Conservation (phyloP, 495 filamentous ascomycete genomes). For the Penicillium lividum region DNA sequence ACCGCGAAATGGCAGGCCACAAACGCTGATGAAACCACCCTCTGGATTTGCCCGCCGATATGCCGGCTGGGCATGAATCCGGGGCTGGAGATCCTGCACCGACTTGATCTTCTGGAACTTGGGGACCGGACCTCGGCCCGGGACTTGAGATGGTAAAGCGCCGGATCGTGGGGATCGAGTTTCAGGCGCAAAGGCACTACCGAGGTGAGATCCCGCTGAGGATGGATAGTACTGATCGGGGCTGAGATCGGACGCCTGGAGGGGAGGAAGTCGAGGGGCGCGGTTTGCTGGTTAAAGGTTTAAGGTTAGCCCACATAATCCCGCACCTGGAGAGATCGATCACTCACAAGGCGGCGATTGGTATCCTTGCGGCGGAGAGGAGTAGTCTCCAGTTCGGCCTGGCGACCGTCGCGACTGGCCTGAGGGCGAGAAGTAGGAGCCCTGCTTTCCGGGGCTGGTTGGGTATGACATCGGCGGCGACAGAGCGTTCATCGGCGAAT, state of each 20-base stretch:
- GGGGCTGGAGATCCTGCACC: slow-evolving; percentile 74
- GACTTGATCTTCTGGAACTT: slow-evolving; percentile 78
- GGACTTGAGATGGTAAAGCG: slow-evolving; percentile 43
- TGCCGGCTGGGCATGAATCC: slow-evolving; percentile 81
- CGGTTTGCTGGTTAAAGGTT: slow-evolving; percentile 32
- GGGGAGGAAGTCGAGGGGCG: slow-evolving; percentile 61
- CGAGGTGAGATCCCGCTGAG: slow-evolving; percentile 67
- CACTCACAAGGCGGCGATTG: slow-evolving; percentile 62
- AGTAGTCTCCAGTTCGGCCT: slow-evolving; percentile 55
- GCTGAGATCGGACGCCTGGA: slow-evolving; percentile 64
- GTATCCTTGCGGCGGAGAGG: slow-evolving; percentile 64
- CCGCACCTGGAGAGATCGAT: not conserved
- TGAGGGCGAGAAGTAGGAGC: slow-evolving; percentile 46
- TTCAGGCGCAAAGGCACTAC: slow-evolving; percentile 70
- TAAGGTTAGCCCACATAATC: not conserved
- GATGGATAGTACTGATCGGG: slow-evolving; percentile 69
- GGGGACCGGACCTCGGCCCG: slow-evolving; percentile 74
- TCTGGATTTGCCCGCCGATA: slow-evolving; percentile 95
- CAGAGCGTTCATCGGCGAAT: slow-evolving; percentile 90
- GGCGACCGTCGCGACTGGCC: slow-evolving; percentile 58
- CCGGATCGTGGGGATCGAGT: slow-evolving; percentile 67
- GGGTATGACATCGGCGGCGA: slow-evolving; percentile 61
- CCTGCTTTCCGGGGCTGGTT: slow-evolving; percentile 58
- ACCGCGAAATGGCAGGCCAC: slow-evolving; percentile 31
- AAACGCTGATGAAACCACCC: slow-evolving; percentile 96